phyloP scores from a whole-genome alignment of 176 grass and related monocot genomes.

The Carex cristatella region DNA sequence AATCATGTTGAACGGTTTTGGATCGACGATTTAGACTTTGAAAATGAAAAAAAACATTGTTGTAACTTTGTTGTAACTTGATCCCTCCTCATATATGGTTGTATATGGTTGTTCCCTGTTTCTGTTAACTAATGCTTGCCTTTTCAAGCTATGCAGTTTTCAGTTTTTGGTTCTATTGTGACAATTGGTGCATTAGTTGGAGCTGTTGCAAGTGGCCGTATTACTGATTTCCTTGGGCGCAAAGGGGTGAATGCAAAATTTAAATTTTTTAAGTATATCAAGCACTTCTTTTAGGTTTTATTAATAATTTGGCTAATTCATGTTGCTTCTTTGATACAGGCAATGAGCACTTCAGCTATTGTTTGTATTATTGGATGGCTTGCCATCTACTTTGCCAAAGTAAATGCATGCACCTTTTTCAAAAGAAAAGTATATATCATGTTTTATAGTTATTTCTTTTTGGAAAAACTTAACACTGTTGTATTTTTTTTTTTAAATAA shows the following conservation, averaged over 20 bases:
- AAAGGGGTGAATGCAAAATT: constrained; percentile 41
- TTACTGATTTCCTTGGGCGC: constrained; percentile 41
- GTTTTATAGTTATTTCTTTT: not conserved
- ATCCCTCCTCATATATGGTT: no score
- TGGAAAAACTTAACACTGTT: not conserved
- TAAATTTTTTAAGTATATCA: not conserved
- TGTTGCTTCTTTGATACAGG: constrained; percentile 26
- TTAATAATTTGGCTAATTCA: not conserved
- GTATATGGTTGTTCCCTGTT: not conserved
- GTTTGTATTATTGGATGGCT: constrained; percentile 52
- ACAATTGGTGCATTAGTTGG: constrained; percentile 51
- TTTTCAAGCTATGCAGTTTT: constrained; percentile 33
- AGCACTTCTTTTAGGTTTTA: not conserved
- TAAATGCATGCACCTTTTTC: not conserved
- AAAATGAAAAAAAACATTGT: no score
- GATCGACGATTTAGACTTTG: no score
- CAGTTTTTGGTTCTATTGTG: constrained; percentile 46
- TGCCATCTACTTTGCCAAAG: constrained; percentile 38
- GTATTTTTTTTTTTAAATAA: not conserved
- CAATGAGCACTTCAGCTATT: constrained; percentile 49
- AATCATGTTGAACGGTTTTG: no score
- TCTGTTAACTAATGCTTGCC: not conserved
- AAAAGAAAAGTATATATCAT: not conserved
- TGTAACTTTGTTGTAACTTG: no score
- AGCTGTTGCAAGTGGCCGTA: constrained; percentile 37